Evolutionary conservation across 2,329 filamentous ascomycete species (phyloP), one percentile per base, ranked within the genome.

Genomic region (Aspergillus sp.): DNA sequence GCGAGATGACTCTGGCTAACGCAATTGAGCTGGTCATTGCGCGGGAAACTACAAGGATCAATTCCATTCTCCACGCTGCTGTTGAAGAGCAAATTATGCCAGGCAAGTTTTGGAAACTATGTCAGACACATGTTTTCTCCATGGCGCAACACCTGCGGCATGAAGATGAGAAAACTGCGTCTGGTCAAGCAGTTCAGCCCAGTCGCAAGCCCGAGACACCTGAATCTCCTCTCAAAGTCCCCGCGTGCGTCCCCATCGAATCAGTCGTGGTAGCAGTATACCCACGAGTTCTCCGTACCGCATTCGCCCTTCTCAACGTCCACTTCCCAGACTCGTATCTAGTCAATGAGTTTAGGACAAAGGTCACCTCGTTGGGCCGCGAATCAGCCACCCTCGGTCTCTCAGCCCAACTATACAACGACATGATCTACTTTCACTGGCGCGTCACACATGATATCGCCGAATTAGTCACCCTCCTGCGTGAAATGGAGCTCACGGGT

Each of bases 401-500:
- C 14, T 76, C 73, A 7, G 70, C 70, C 1, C 68, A 67, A 2
- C 71, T 80, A 21, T 80, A 76, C 65, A 78, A 79, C 59, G 76
- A 78, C 43, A 64, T 79, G 58, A 71, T 80, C 31, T 67, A 69
- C 40, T 74, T 77, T 57, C 68, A 73, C 57, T 80, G 78, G 78
- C 65, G 68, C 40, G 71, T 73, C 5, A 75, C 74, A 51, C 72
- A 71, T 6, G 74, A 79, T 45, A 64, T 80, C 2, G 69, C 71
- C 6, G 71, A 68, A 15, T 71, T 80, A 31, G 65, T 76, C 3
- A 64, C 68, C 2, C 66, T 79, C 9, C 64, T 79, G 9, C 64
- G 65, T 23, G 77, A 80, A 47, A 80, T 80, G 78, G 70, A 78
- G 49, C 64, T 72, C n/a, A 71, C 68, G 5, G 78, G 77, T 4